These are phyloP conservation scores for Scutellaria minor DNA, from an alignment of 257 asterid genomes.

Conservation along the genomic window DNA sequence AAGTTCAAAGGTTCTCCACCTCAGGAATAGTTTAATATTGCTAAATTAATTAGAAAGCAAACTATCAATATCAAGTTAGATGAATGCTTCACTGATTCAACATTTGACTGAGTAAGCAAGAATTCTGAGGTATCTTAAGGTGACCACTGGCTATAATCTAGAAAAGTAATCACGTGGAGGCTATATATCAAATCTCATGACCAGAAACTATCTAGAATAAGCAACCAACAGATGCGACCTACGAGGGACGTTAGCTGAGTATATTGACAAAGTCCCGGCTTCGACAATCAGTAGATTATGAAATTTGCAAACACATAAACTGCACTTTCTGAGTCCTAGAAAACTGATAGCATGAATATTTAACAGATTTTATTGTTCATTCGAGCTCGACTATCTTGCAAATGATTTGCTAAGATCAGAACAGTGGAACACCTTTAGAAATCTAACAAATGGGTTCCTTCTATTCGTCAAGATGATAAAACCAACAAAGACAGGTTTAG, in stretches of 20 bases:
- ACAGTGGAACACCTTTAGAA: not conserved
- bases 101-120: slow-evolving; percentile 14
- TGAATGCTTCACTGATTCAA: slow-evolving; percentile 19
- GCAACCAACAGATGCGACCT: not conserved
- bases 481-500: not conserved
- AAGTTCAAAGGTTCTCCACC: not conserved
- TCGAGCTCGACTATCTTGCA: not conserved
- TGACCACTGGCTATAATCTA: not conserved
- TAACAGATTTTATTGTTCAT: too few species aligned
- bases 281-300: not conserved
- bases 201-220: slow-evolving; percentile 18
- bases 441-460: not conserved
- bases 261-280: slow-evolving; percentile 32
- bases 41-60: not conserved
- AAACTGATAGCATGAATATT: too few species aligned
- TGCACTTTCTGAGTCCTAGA: too few species aligned
- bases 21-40: not conserved
- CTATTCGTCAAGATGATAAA: slow-evolving; percentile 10
- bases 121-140: slow-evolving; percentile 8
- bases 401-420: not conserved
- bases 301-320: not conserved
- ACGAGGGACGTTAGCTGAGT: slow-evolving; percentile 25
- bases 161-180: not conserved
- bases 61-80: slow-evolving; percentile 9
- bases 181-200: slow-evolving; percentile 19